Base-by-base conservation (phyloP, 805 yeast species). In the Suhomyces vadensis region DNA sequence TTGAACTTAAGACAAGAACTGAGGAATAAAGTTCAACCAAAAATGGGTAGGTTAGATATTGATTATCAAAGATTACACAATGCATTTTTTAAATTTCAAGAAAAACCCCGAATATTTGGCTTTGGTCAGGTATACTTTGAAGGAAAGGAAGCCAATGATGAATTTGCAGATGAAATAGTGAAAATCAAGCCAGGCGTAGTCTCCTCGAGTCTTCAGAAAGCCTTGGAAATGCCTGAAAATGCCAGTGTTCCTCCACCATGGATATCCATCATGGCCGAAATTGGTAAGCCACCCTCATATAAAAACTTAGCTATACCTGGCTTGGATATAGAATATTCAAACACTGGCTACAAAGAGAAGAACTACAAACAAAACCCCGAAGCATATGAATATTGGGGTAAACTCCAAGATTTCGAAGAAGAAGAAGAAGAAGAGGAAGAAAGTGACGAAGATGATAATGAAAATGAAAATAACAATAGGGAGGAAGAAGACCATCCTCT, bases 251-350 rank as follows among this genome's bases (percentile, higher is more conserved):
- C 83, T 5, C 89, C 90, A 1, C 96, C 97, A 0, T 92, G 97
- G 97, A 73, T 83, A 17, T 61, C 73, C 2, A 76, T 77, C 27
- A 83, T 91, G 87, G 75, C 74, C 42, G 71, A 77, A 43, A 55
- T 78, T 10, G 97, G 97, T 0, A 81, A 85, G 21, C 96, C 98
- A 0, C 96, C 96, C 0, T 75, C 89, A 14, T 91, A 88, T 63
- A 82, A 83, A 2, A 73, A 77, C 29, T 66, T 88, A 60, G 65
- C 72, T 25, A 75, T 87, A 6, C 88, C 77, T 0, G 77, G 76
- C 1, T 43, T 72, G 13, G 75, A 71, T 46, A 50, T 53, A 3
- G 62, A 63, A 33, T 71, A 71, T 46, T 50, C 54, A 4, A 71
- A 71, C 43, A 54, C 50, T 21, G 75, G 75, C 1, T 71, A 71